phyloP scores from a whole-genome alignment of 768 basidiomycete genomes.

The Tephrocybe sp. region DNA sequence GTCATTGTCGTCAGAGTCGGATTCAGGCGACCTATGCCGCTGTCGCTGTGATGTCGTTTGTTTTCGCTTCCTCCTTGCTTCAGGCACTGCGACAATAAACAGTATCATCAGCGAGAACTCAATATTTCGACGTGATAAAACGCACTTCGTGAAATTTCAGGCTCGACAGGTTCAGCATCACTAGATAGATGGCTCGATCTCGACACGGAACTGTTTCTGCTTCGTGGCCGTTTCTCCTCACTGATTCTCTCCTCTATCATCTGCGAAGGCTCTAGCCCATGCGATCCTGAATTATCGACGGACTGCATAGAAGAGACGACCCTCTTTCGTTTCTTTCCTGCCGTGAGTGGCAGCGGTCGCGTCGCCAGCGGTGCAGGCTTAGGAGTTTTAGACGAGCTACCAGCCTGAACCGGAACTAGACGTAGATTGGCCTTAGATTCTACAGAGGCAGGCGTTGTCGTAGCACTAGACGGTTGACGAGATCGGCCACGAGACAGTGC shows the following conservation, averaged over 20 bases:
- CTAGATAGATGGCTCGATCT: constrained; percentile 3
- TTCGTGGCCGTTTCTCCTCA: neutral
- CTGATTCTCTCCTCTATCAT: no score
- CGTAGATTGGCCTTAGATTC: neutral
- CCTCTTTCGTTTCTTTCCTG: constrained; percentile 24
- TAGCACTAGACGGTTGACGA: neutral
- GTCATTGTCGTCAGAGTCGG: constrained; percentile 5
- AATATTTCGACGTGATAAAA: neutral
- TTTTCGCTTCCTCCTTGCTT: constrained; percentile 2
- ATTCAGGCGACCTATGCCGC: constrained; percentile 5
- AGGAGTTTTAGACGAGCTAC: neutral
- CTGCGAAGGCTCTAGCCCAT: neutral
- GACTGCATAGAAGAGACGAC: constrained; percentile 10
- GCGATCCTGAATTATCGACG: neutral
- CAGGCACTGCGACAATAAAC: constrained; percentile 2
- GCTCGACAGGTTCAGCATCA: constrained; percentile 4
- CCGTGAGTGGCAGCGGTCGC: neutral
- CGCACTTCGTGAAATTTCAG: constrained; percentile 3
- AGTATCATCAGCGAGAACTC: no score
- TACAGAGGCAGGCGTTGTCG: neutral
- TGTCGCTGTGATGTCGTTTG: constrained; percentile 6
- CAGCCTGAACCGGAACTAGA: neutral
- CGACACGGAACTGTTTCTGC: constrained; percentile 1
- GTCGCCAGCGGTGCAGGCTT: neutral
- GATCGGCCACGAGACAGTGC: neutral